Evolutionary conservation across 495 filamentous ascomycete species (phyloP).

Genomic region (Penicillium waksmanii): DNA sequence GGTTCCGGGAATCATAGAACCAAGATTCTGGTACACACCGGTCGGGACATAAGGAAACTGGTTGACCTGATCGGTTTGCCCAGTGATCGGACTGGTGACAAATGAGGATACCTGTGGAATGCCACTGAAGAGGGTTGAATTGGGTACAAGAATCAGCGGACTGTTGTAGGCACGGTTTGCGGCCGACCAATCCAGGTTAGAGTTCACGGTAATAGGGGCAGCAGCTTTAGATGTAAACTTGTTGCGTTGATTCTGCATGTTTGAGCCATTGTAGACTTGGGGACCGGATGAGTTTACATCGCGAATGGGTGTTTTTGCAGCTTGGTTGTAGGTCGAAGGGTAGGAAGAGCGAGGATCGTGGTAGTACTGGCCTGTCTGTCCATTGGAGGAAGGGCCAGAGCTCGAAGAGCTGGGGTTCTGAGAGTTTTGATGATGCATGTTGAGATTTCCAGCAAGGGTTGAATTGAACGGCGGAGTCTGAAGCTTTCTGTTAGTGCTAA

Average conservation of each 20-base stretch:
- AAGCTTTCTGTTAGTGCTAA: not conserved
- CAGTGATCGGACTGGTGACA: slow-evolving; percentile 20
- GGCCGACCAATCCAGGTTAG: slow-evolving; percentile 35
- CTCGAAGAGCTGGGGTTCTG: slow-evolving; percentile 38
- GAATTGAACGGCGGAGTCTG: not conserved
- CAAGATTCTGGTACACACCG: slow-evolving; percentile 30
- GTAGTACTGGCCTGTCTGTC: slow-evolving; percentile 28
- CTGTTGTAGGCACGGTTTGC: slow-evolving; percentile 35
- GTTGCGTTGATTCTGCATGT: slow-evolving; percentile 29
- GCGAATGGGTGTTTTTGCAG: slow-evolving; percentile 9
- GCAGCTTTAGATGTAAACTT: slow-evolving; percentile 31
- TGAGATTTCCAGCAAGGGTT: not conserved
- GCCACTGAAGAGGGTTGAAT: slow-evolving; percentile 30
- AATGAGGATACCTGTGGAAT: slow-evolving; percentile 32
- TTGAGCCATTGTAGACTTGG: slow-evolving; percentile 29
- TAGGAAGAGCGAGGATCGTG: slow-evolving; percentile 36
- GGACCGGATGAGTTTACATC: slow-evolving; percentile 23
- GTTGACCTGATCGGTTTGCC: slow-evolving; percentile 33
- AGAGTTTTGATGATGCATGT: slow-evolving; percentile 19
- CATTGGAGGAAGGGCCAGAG: slow-evolving; percentile 29
- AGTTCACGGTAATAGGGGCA: slow-evolving; percentile 29
- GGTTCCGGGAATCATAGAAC: slow-evolving; percentile 26
- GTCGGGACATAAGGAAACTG: slow-evolving; percentile 37
- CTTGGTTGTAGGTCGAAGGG: slow-evolving; percentile 26
- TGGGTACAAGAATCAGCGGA: slow-evolving; percentile 37